Base-by-base conservation (phyloP, 2,329 filamentous ascomycete species). In the Venturia oleaginea region DNA sequence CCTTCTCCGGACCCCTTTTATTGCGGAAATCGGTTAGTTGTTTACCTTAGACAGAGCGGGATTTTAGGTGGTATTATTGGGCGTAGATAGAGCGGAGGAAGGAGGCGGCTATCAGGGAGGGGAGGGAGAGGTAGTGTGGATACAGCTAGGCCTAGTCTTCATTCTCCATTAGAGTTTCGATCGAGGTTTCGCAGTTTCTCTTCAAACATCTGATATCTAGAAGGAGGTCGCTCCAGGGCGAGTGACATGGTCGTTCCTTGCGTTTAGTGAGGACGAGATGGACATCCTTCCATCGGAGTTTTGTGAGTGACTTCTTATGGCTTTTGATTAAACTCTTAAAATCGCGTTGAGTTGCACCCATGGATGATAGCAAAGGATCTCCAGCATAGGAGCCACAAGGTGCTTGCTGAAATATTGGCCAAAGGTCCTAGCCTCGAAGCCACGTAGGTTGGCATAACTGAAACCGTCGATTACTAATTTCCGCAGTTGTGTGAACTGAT, bases 1-100 rank as follows among this genome's bases (percentile, higher is more conserved):
- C 34, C 8, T 7, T 13, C 13, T 37, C 34, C 8, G 34, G 34
- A 1, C 83, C 83, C 64, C 79, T 81, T 68, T 81, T 81, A 5
- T 69, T 70, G 61, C 83, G 76, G 68, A 86, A 86, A 46, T 76
- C 73, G 38, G 74, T 75, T n/a, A 85, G 75, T 65, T 80, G 76
- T 59, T 75, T 76, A 3, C 75, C 69, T 37, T 78, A 76, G 13
- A 83, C 75, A 46, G 74, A 75, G 27, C 63, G 67, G 4, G 72
- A 71, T 27, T 73, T 71, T 4, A 71, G 68, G 42, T 73, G 71
- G 62, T n/a, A n/a, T n/a, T 77, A 78, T 22, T 77, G 75, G 57
- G 77, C 79, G 8, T 11, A 22, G 30, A 84, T 74, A 55, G 80
- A 76, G 42, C 82, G 79, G 32, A 79, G 74, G 69, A 86, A 83